phyloP scores from a whole-genome alignment of 768 basidiomycete species.

The Boletus rufocinnamomeus region DNA sequence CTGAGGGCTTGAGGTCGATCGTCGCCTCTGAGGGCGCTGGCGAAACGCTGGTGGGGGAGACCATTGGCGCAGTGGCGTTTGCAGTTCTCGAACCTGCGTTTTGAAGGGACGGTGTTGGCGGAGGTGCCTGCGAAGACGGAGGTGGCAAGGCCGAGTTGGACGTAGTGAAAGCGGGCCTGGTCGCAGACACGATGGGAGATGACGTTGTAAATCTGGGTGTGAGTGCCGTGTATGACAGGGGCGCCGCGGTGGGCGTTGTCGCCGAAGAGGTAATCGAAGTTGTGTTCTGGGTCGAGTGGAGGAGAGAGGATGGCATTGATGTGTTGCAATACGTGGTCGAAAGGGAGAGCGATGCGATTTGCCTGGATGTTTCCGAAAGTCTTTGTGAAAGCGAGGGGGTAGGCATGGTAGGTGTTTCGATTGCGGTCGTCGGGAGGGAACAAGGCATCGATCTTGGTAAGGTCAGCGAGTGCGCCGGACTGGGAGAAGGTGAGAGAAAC shows the following conservation, averaged over 20 bases:
- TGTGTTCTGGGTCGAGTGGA: too few species aligned
- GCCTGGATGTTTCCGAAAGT: conserved; percentile 4
- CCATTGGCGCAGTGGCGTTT: too few species aligned
- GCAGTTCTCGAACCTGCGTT: too few species aligned
- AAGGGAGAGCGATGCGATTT: accelerated
- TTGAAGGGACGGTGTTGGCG: too few species aligned
- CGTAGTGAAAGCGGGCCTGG: too few species aligned
- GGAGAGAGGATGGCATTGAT: neutral
- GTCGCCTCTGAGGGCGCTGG: too few species aligned
- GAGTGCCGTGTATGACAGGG: neutral
- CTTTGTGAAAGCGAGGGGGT: conserved; percentile 6
- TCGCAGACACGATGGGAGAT: too few species aligned
- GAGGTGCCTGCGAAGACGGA: too few species aligned
- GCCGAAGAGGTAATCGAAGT: neutral
- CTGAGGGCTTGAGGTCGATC: too few species aligned
- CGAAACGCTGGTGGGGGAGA: too few species aligned
- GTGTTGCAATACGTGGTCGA: neutral
- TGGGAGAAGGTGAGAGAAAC: accelerated
- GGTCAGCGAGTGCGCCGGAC: conserved; percentile 6
- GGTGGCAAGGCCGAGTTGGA: too few species aligned
- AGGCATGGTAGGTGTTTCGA: neutral
- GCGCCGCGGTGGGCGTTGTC: neutral
- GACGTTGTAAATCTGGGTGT: too few species aligned
- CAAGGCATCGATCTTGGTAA: neutral
- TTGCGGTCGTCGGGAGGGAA: neutral